Percentiles rank a stretch among this genome's conserved stretches.
Evolutionary conservation across 2,329 filamentous ascomycete species (phyloP).

Genomic region (Hypoxylon sp.): DNA sequence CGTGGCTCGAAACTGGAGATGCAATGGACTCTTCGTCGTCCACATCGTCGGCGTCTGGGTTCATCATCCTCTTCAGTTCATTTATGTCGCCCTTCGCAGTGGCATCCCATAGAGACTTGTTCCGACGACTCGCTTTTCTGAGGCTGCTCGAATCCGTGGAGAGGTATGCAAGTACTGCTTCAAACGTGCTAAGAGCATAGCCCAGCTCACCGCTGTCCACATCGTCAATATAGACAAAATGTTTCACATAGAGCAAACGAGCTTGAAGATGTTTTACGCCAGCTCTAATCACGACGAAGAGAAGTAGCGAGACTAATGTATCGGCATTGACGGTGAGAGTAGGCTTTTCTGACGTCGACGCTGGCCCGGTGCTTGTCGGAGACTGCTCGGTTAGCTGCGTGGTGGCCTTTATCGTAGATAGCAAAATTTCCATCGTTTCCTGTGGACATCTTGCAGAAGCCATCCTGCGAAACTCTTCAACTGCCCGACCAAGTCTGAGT

Average conservation of each 20-base stretch:
- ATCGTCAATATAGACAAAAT: constrained; percentile 98
- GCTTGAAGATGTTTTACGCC: constrained; percentile 90
- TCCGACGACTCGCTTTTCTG: constrained; percentile 85
- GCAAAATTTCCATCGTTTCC: constrained; percentile 85
- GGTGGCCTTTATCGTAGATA: constrained; percentile 85
- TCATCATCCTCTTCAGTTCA: constrained; percentile 81
- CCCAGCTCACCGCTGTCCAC: constrained; percentile 96
- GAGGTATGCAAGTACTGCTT: constrained; percentile 92
- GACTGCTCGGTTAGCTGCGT: constrained; percentile 73
- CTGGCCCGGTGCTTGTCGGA: constrained; percentile 49
- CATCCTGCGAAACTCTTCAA: constrained; percentile 92
- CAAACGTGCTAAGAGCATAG: constrained; percentile 94
- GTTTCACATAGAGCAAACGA: constrained; percentile 91
- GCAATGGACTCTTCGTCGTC: constrained; percentile 55
- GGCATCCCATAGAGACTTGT: constrained; percentile 89
- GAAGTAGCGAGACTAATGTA: constrained; percentile 87
- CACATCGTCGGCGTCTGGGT: constrained; percentile 70
- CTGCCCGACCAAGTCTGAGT: constrained; percentile 78
- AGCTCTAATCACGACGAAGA: constrained; percentile 92
- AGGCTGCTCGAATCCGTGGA: constrained; percentile 83
- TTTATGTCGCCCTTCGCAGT: constrained; percentile 80
- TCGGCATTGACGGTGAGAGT: constrained; percentile 81
- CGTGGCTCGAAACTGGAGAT: constrained; percentile 57
- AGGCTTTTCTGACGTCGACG: constrained; percentile 62
- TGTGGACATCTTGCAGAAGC: constrained; percentile 81